Evolutionary conservation across 495 filamentous ascomycete species (phyloP).

Genomic region (Hyaloscypha bicolor): DNA sequence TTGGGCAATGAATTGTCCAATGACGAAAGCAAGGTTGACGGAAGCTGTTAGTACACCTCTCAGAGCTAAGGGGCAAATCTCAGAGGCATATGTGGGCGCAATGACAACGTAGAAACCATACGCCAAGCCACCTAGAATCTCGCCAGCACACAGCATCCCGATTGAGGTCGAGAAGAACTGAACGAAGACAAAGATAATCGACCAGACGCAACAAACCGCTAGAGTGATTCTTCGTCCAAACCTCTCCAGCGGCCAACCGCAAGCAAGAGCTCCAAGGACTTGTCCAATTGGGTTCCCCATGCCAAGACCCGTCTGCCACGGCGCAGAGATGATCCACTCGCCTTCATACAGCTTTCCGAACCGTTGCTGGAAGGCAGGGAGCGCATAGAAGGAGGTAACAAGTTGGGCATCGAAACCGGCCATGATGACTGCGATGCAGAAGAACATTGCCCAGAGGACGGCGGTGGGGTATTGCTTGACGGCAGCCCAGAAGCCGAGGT

Average conservation of each 20-base stretch:
- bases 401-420: slow-evolving; percentile 47
- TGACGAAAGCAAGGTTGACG: slow-evolving; percentile 67
- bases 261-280: slow-evolving; percentile 45
- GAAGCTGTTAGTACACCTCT: slow-evolving; percentile 25
- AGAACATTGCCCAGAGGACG: slow-evolving; percentile 35
- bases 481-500: slow-evolving; percentile 32
- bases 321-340: slow-evolving; percentile 43
- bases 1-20: slow-evolving; percentile 66
- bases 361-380: slow-evolving; percentile 38
- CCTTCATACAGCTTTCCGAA: slow-evolving; percentile 39
- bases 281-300: slow-evolving; percentile 29
- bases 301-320: slow-evolving; percentile 28
- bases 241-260: slow-evolving; percentile 48
- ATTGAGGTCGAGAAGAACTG: slow-evolving; percentile 64
- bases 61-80: slow-evolving; percentile 26
- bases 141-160: slow-evolving; percentile 61
- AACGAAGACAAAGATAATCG: slow-evolving; percentile 55
- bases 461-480: slow-evolving; percentile 42
- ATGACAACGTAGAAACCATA: slow-evolving; percentile 67
- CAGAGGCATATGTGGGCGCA: slow-evolving; percentile 48
- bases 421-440: slow-evolving; percentile 47
- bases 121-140: slow-evolving; percentile 73
- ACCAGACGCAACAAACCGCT: slow-evolving; percentile 34
- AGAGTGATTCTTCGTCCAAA: slow-evolving; percentile 46
- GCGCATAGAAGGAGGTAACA: slow-evolving; percentile 38